A percentile compares a stretch with the other conserved stretches of the same genome.
Evolutionary conservation across 768 basidiomycete genomes (phyloP).

Genomic region (Pleurotus platypus): DNA sequence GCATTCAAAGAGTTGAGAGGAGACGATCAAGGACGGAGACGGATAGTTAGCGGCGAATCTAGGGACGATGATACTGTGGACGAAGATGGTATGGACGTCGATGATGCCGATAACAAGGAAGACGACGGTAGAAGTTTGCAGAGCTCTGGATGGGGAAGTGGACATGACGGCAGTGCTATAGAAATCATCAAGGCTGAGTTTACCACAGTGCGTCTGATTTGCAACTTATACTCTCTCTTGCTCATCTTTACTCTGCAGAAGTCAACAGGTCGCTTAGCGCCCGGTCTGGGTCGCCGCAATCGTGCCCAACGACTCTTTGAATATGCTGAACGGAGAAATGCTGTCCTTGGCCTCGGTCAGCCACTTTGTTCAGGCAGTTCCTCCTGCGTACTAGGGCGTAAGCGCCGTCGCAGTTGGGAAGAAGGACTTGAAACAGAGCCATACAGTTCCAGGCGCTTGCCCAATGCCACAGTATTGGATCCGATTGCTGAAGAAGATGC

Average conservation of each 20-base stretch:
- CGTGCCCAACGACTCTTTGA: constrained; percentile 66
- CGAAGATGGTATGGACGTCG: constrained; percentile 21
- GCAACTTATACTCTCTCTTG: not conserved
- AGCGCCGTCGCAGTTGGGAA: constrained; percentile 36
- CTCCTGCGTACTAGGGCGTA: constrained; percentile 35
- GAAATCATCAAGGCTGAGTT: constrained; percentile 66
- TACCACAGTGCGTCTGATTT: constrained; percentile 46
- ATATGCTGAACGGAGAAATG: constrained; percentile 55
- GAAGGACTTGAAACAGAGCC: constrained; percentile 12
- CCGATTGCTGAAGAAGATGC: constrained; percentile 34
- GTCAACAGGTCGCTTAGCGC: constrained; percentile 43
- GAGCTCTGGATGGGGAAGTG: constrained; percentile 77
- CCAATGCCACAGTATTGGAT: constrained; percentile 39
- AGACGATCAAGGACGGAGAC: constrained; percentile 16
- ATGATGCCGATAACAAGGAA: constrained; percentile 25
- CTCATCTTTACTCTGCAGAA: constrained; percentile 29
- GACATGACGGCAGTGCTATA: constrained; percentile 74
- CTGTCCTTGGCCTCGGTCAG: constrained; percentile 37
- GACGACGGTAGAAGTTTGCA: constrained; percentile 60
- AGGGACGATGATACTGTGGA: constrained; percentile 24
- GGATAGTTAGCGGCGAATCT: constrained; percentile 17
- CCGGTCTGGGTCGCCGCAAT: constrained; percentile 57
- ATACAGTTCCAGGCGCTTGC: constrained; percentile 24
- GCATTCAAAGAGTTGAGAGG: constrained; percentile 24
- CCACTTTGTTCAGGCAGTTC: constrained; percentile 16